Evolutionary conservation across 1,139 yeast genomes (phyloP).

Genomic region (Diutina siamensis): DNA sequence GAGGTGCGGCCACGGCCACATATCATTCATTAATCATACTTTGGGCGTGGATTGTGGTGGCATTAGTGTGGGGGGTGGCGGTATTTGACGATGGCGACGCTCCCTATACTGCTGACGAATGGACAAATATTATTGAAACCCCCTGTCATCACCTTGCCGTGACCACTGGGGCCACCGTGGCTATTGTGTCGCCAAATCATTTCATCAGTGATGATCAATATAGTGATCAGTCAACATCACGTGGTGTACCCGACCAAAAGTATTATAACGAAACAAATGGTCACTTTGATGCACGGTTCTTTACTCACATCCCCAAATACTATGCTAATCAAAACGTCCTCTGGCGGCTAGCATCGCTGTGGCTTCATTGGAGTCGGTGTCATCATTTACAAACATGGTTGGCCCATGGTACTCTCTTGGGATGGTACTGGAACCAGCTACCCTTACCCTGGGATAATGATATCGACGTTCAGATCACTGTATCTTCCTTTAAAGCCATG

Average conservation of each 20-base stretch:
- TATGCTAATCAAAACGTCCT: not conserved
- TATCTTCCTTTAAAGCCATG: conserved; percentile 11
- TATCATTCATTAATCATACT: too few relatives aligned
- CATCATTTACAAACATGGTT: conserved; percentile 39
- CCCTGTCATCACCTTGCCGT: not conserved
- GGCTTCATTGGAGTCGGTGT: conserved; percentile 39
- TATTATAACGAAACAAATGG: not conserved
- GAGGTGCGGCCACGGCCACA: too few relatives aligned
- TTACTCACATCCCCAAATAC: not conserved
- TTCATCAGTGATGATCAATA: too few relatives aligned
- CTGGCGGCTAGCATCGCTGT: conserved; percentile 34
- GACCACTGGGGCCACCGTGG: not conserved
- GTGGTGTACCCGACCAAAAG: not conserved
- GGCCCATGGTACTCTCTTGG: conserved; percentile 49
- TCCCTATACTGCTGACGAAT: not conserved
- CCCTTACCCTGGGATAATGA: conserved; percentile 56
- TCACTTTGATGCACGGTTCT: conserved; percentile 1
- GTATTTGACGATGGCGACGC: conserved; percentile 1
- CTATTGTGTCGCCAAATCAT: too few relatives aligned
- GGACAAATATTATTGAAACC: not conserved
- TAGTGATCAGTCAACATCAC: not conserved
- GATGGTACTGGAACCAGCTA: conserved; percentile 53
- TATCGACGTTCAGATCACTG: conserved; percentile 44
- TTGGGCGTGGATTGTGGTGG: too few relatives aligned
- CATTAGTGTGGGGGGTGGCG: not conserved